Base-by-base conservation (phyloP, 805 yeast genomes). In the Pichia kluyveri region DNA sequence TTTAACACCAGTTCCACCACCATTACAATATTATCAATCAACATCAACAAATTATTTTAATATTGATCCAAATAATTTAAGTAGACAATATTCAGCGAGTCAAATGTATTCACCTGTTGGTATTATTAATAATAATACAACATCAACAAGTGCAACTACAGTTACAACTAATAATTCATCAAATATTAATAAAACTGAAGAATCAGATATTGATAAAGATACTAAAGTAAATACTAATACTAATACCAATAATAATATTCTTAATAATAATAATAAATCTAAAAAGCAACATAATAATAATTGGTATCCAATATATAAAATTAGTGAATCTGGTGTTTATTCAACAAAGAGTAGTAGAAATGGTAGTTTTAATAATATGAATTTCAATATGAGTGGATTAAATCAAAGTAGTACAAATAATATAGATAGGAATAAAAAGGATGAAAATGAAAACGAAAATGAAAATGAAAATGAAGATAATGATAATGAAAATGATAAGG, bases 21-120 rank as follows among this genome's bases (percentile, higher is more conserved):
- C 37, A 14, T 15, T 34, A 34, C 37, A 34, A 34, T 34, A 34
- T 34, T 34, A 34, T 15, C 17, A 12, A 14, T 9, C 14, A 30
- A 12, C 37, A 39, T 47, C 47, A n/a, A 36, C 27, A 31, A 27
- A 23, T 28, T 23, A 42, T 36, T 34, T 45, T 11, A 27, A 30
- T 3, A 30, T 19, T 34, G 50, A 47, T 36, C 38, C 47, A n/a
- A 43, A 36, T 40, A 38, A 14, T 28, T n/a, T 47, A 8, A 40
- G 41, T 23, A 40, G 41, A 15, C 47, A 48, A 30, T 48, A 48
- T 37, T 40, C 51, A 19, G n/a, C 37, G n/a, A 23, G 38, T 6
- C 51, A 48, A 28, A 44, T 48, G 47, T 48, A 48, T 37, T 40
- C 51, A 7, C 44, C 51, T 12, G 47, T 47, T 34, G 37, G 30